Conservation (phyloP, 2,329 filamentous ascomycete species). For the Microdochium nivale region DNA sequence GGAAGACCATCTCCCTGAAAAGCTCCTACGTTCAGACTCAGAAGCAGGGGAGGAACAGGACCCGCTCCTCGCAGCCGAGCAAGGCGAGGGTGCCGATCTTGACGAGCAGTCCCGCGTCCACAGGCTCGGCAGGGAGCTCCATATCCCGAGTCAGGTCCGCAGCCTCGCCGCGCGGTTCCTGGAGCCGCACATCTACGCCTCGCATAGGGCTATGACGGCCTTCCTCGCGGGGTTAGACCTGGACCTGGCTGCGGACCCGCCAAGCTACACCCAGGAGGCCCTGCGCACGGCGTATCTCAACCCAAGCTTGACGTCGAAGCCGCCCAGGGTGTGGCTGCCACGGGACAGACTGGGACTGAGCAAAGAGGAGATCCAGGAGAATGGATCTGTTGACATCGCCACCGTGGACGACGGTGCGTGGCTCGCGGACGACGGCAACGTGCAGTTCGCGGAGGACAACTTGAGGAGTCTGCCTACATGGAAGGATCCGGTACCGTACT, state of each 20-base stretch:
- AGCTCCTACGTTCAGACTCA: conserved; percentile 8
- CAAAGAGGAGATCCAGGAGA: conserved; percentile 51
- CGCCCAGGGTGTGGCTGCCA: conserved; percentile 58
- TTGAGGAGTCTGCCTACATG: neutral
- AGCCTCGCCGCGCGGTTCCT: conserved; percentile 17
- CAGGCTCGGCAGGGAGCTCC: conserved; percentile 10
- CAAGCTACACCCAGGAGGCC: conserved; percentile 17
- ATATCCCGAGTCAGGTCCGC: conserved; percentile 11
- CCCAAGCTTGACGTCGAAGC: conserved; percentile 24
- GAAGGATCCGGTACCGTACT: neutral
- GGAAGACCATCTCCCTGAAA: conserved; percentile 16
- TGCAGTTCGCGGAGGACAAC: conserved; percentile 1
- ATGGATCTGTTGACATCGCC: conserved; percentile 48
- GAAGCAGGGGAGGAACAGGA: conserved; percentile 10
- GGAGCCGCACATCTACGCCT: conserved; percentile 16
- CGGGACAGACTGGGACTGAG: conserved; percentile 52
- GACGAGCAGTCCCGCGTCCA: conserved; percentile 16
- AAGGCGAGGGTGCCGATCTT: conserved; percentile 9
- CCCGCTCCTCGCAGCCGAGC: conserved; percentile 9
- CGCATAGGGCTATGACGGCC: conserved; percentile 15
- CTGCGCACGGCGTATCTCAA: conserved; percentile 18
- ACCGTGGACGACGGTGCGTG: conserved; percentile 54
- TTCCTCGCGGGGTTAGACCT: conserved; percentile 8
- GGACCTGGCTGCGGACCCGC: conserved; percentile 8
- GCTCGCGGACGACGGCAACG: conserved; percentile 45